phyloP scores from a whole-genome alignment of 2,329 filamentous ascomycete genomes.

The Verticillium albo-atrum region DNA sequence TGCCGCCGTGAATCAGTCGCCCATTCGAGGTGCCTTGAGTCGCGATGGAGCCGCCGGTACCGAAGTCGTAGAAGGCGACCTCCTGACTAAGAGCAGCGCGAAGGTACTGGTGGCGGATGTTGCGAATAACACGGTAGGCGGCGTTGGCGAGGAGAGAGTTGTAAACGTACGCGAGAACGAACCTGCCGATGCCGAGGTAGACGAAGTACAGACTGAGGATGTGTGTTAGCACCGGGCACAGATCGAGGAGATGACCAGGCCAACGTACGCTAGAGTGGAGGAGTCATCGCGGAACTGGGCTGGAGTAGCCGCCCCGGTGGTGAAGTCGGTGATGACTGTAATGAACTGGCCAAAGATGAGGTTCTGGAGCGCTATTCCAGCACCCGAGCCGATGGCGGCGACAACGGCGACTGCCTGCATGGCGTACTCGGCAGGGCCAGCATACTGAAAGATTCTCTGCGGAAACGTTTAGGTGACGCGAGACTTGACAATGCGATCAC shows the following conservation, averaged over 20 bases:
- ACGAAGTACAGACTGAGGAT: conserved; percentile 47
- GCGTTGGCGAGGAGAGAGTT: conserved; percentile 41
- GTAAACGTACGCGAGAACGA: conserved; percentile 44
- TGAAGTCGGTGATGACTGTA: conserved; percentile 28
- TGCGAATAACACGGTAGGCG: conserved; percentile 45
- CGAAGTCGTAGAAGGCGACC: conserved; percentile 43
- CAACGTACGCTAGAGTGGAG: conserved; percentile 24
- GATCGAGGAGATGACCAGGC: not conserved
- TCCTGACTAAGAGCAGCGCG: conserved; percentile 45
- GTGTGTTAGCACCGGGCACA: not conserved
- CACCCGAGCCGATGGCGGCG: conserved; percentile 30
- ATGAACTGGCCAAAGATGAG: conserved; percentile 33
- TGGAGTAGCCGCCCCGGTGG: conserved; percentile 17
- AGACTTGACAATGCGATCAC: not conserved
- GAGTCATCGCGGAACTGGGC: conserved; percentile 23
- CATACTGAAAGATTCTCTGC: conserved; percentile 26
- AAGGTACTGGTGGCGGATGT: conserved; percentile 43
- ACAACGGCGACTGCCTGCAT: conserved; percentile 22
- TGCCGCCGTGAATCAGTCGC: conserved; percentile 35
- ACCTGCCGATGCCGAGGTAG: conserved; percentile 52
- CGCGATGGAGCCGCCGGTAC: conserved; percentile 34
- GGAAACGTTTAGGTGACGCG: not conserved
- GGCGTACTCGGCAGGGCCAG: conserved; percentile 18
- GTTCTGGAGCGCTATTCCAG: conserved; percentile 30
- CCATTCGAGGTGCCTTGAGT: conserved; percentile 39